phyloP scores from a whole-genome alignment of 305 asterid species.

The Plantago rigida region DNA sequence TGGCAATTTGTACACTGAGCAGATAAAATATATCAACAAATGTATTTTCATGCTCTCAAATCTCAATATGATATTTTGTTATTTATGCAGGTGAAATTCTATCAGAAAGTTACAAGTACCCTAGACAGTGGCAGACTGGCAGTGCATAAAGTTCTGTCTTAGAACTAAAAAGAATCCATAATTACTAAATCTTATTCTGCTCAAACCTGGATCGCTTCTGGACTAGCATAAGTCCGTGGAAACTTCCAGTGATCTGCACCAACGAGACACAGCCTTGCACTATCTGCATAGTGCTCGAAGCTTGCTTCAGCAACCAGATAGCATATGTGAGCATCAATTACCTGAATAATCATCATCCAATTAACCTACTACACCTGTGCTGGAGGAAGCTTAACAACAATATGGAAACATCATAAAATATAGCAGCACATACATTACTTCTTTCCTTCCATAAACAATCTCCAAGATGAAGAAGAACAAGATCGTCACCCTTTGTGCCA shows the following conservation, averaged over 20 bases:
- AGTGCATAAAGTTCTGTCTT: neutral
- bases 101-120: neutral
- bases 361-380: conserved; percentile 17
- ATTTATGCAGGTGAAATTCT: neutral
- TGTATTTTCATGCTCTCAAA: no score
- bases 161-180: conserved; percentile 12
- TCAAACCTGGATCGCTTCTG: conserved; percentile 90
- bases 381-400: conserved; percentile 16
- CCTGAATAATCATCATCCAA: conserved; percentile 38
- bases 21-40: neutral
- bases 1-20: neutral
- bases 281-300: conserved; percentile 79
- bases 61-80: no score
- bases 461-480: conserved; percentile 93
- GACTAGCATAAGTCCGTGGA: conserved; percentile 89
- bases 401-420: conserved; percentile 17
- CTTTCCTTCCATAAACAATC: conserved; percentile 96
- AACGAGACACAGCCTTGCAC: conserved; percentile 82
- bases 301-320: conserved; percentile 89
- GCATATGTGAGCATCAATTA: conserved; percentile 83
- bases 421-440: conserved; percentile 62
- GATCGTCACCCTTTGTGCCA: conserved; percentile 91
- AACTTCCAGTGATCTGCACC: conserved; percentile 93
- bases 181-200: conserved; percentile 24
- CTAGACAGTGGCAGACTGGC: neutral